Evolutionary conservation across 306 rosid genomes (phyloP).

Genomic region (Cyamopsis tetragonoloba): DNA sequence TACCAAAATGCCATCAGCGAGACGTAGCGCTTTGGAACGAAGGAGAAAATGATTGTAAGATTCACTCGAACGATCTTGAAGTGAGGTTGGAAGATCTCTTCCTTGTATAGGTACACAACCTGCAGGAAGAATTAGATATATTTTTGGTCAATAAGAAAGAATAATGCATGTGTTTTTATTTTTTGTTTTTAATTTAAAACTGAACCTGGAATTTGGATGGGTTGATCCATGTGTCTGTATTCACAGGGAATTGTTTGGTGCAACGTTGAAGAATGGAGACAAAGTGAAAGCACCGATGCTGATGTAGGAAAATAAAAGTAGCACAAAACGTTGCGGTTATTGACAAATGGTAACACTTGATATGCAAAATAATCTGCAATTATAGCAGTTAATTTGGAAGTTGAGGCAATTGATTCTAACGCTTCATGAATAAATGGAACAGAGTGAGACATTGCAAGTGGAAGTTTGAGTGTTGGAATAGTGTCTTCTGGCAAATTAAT

Average conservation of each 20-base stretch:
- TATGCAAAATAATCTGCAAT: slow-evolving; percentile 28
- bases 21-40: not conserved
- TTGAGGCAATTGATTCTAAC: not conserved
- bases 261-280: slow-evolving; percentile 26
- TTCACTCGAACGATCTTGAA: slow-evolving; percentile 20
- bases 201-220: slow-evolving; percentile 28
- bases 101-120: too few species aligned
- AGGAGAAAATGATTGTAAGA: slow-evolving; percentile 22
- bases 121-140: too few species aligned
- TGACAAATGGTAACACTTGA: slow-evolving; percentile 17
- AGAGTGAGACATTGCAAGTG: slow-evolving; percentile 6
- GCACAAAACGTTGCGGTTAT: slow-evolving; percentile 3
- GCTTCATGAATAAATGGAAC: slow-evolving; percentile 19
- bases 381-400: slow-evolving; percentile 1
- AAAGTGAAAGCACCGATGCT: slow-evolving; percentile 32
- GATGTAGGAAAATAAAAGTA: slow-evolving; percentile 38
- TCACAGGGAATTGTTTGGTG: slow-evolving; percentile 29
- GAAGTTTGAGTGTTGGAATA: slow-evolving; percentile 6
- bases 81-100: slow-evolving; percentile 25
- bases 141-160: too few species aligned
- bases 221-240: slow-evolving; percentile 26
- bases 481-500: not conserved
- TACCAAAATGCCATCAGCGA: slow-evolving; percentile 28
- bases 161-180: too few species aligned
- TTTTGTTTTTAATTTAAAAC: too few species aligned